Evolutionary conservation across 1,284 basidiomycete genomes (phyloP).

Genomic region (Irpex sp.): DNA sequence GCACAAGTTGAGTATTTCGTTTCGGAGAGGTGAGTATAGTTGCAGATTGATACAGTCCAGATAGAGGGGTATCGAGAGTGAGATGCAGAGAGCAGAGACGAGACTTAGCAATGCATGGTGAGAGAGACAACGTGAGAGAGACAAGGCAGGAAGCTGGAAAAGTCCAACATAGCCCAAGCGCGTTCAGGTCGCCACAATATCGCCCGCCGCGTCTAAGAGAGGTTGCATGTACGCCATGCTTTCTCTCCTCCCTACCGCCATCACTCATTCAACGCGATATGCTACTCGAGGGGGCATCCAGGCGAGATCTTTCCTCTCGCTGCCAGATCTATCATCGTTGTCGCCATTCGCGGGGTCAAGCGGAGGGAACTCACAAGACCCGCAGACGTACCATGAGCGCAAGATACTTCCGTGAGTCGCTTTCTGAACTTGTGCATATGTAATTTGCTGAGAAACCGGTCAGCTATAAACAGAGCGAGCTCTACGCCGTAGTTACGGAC

Average conservation of each 20-base stretch:
- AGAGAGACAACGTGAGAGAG: not conserved
- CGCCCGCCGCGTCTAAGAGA: not conserved
- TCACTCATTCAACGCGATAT: not conserved
- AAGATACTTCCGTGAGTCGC: slow-evolving; percentile 72
- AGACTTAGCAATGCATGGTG: slow-evolving; percentile 6
- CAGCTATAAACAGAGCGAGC: slow-evolving; percentile 71
- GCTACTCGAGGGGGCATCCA: slow-evolving; percentile 20
- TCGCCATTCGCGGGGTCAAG: slow-evolving; percentile 32
- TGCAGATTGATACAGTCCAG: not conserved
- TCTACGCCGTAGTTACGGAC: slow-evolving; percentile 87
- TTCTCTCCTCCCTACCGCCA: not conserved
- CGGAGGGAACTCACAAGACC: slow-evolving; percentile 18
- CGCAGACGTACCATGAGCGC: slow-evolving; percentile 52
- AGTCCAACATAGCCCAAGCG: not conserved
- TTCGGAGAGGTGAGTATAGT: not conserved
- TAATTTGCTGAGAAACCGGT: slow-evolving; percentile 12
- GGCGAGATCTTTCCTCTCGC: slow-evolving; percentile 26
- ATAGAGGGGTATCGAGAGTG: not conserved
- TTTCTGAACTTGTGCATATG: slow-evolving; percentile 27
- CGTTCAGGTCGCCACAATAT: not conserved
- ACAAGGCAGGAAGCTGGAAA: not conserved
- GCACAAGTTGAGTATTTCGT: not conserved
- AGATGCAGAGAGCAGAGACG: slow-evolving; percentile 2
- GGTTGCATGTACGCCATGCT: not conserved
- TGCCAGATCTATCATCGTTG: slow-evolving; percentile 37